Conservation (phyloP, 176 grass and related monocot species). For the Melocanna baccifera region DNA sequence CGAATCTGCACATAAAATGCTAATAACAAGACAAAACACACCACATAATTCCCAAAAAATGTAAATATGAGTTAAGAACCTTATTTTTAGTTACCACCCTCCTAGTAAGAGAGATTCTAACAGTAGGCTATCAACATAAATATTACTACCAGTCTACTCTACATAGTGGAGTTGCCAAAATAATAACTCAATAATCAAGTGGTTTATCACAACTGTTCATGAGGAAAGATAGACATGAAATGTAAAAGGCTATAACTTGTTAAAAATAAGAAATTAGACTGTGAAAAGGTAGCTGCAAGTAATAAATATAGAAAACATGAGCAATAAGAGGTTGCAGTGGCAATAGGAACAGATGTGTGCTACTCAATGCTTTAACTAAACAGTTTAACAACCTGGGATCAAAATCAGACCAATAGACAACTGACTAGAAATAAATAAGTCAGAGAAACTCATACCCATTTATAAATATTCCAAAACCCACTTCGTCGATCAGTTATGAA, state of each 20-base stretch:
- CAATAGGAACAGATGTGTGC: not conserved
- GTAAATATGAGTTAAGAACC: not conserved
- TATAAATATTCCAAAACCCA: slow-evolving; percentile 96
- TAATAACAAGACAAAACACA: slow-evolving; percentile 7
- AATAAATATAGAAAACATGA: slow-evolving; percentile 9
- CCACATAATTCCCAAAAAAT: not conserved
- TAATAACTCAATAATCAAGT: not conserved
- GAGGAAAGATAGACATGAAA: not conserved
- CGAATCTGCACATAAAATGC: slow-evolving; percentile 7
- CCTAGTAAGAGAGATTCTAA: not conserved
- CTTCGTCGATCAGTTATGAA: slow-evolving; percentile 78
- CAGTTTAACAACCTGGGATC: not conserved
- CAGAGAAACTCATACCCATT: slow-evolving; percentile 67
- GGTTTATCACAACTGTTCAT: slow-evolving; percentile 9
- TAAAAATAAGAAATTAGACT: not conserved
- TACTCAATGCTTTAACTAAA: not conserved
- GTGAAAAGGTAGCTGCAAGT: not conserved
- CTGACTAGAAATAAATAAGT: slow-evolving; percentile 9
- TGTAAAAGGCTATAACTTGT: not conserved
- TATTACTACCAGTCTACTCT: not conserved
- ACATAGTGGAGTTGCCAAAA: not conserved
- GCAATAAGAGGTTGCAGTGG: not conserved
- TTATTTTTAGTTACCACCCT: not conserved
- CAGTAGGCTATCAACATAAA: not conserved
- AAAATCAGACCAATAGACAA: not conserved